Base-by-base conservation (phyloP, 1,284 basidiomycete species). In the Rhodotorula sp. region DNA sequence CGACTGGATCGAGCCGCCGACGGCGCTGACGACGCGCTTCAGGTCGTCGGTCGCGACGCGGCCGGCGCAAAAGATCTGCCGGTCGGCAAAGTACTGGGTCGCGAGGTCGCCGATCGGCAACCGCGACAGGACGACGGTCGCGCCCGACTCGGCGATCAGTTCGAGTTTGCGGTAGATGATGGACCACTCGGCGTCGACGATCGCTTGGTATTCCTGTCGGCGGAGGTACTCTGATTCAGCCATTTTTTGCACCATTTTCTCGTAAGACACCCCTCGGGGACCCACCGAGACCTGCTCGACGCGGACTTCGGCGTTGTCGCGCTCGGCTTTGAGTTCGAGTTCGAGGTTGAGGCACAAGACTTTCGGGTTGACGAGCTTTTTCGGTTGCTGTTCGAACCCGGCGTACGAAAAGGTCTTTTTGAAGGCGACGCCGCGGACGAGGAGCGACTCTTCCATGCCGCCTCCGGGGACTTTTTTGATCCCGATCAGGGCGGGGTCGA, bases 371-470 rank as follows among this genome's bases (percentile, higher is more conserved):
- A 84, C 84, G 85, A 99, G 98, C 31, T 87, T 86, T 83, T 99
- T 99, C 60, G 97, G 97, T 81, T 99, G 97, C 82, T 99, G 97
- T 81, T 99, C 97, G 58, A 97, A 97, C 66, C 97, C 97, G 58
- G 97, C 97, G 79, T 99, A 99, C 5, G 94, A 95, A 83, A 99
- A 99, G 0, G 97, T 99, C 85, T 99, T 99, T 82, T 98, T 98
- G 88, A 99, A 99, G 0, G 97, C 90, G 57, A 99, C 97, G 65
- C 97, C 97, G 68, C 84, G 84, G 79, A 95, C 86, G 67, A 95
- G 86, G 65, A 91, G 84, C 4, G 94, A 97, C 81, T 99, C 97
- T 82, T 83, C 76, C 90, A 98, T 93, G 71, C 92, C 97, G 65
- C 97, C 97, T 67, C 97, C 97, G n/a, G 97, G 89, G 61, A 99